Evolutionary conservation across 208 protist genomes (phyloP).

Genomic region (Leishmania braziliensis): DNA sequence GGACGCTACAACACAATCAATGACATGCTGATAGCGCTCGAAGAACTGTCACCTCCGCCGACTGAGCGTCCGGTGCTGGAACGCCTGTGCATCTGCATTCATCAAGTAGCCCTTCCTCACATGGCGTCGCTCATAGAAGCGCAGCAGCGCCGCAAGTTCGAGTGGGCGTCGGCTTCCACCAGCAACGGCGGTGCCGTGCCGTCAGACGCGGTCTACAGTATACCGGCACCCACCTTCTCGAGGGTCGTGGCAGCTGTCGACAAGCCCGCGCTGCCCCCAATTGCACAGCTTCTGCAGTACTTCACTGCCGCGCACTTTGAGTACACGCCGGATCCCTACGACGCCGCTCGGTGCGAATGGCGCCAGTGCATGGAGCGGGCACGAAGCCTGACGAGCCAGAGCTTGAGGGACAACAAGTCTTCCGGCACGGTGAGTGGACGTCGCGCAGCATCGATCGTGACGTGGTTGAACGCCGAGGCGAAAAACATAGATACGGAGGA

Average conservation of each 20-base stretch:
- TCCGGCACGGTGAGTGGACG: neutral
- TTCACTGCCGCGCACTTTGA: constrained; percentile 62
- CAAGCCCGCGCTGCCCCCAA: constrained; percentile 10
- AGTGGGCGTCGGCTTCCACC: neutral
- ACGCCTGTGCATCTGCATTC: constrained; percentile 29
- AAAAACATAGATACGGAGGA: constrained; percentile 45
- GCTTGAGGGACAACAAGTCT: neutral
- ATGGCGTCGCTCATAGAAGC: constrained; percentile 43
- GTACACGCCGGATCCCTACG: constrained; percentile 56
- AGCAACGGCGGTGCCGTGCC: constrained; percentile 1
- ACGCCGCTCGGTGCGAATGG: constrained; percentile 36
- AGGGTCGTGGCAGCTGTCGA: neutral
- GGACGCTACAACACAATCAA: constrained; percentile 73
- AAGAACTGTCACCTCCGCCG: constrained; percentile 36
- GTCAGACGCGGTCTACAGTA: constrained; percentile 22
- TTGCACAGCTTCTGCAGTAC: constrained; percentile 44
- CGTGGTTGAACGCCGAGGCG: constrained; percentile 42
- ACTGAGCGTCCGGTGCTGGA: constrained; percentile 9
- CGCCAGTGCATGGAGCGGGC: constrained; percentile 27
- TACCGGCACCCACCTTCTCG: neutral
- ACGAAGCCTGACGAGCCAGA: neutral
- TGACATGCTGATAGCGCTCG: constrained; percentile 60
- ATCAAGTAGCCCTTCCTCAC: constrained; percentile 52
- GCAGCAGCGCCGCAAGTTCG: constrained; percentile 33
- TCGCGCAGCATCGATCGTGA: constrained; percentile 11